These are phyloP conservation scores for Talaromyces atroroseus DNA, from an alignment of 2,329 filamentous ascomycete genomes.

Conservation along the genomic window DNA sequence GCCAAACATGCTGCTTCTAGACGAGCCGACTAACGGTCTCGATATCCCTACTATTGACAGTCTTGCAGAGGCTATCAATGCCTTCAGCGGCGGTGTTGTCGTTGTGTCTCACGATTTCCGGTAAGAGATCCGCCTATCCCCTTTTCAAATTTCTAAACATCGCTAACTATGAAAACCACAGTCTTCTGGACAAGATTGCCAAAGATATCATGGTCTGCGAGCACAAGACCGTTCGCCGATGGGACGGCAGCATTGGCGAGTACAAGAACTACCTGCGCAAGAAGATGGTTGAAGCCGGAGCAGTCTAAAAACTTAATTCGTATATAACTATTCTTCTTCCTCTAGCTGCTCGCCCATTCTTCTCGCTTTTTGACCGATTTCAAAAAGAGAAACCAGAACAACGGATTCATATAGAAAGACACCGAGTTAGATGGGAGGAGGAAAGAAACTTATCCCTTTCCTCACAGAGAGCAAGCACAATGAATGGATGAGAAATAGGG, in stretches of 20 bases:
- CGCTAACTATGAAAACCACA: conserved; percentile 32
- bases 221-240: conserved; percentile 86
- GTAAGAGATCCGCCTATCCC: conserved; percentile 50
- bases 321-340: neutral
- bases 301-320: conserved; percentile 57
- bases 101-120: conserved; percentile 99
- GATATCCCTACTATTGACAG: conserved; percentile 98
- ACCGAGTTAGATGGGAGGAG: neutral
- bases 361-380: neutral
- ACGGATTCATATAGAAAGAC: neutral
- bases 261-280: conserved; percentile 99
- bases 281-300: conserved; percentile 91
- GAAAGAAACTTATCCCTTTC: neutral
- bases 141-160: conserved; percentile 9
- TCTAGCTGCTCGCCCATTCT: neutral
- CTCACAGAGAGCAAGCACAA: neutral
- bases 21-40: conserved; percentile 98
- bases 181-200: conserved; percentile 97
- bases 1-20: conserved; percentile 95
- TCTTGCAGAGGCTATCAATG: conserved; percentile 94
- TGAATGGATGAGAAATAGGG: neutral
- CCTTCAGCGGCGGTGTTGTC: conserved; percentile 91
- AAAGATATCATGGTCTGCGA: conserved; percentile 99
- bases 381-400: neutral
- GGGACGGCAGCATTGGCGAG: conserved; percentile 82